phyloP scores from a whole-genome alignment of 1,284 basidiomycete species.

The Tylopilus sp. region DNA sequence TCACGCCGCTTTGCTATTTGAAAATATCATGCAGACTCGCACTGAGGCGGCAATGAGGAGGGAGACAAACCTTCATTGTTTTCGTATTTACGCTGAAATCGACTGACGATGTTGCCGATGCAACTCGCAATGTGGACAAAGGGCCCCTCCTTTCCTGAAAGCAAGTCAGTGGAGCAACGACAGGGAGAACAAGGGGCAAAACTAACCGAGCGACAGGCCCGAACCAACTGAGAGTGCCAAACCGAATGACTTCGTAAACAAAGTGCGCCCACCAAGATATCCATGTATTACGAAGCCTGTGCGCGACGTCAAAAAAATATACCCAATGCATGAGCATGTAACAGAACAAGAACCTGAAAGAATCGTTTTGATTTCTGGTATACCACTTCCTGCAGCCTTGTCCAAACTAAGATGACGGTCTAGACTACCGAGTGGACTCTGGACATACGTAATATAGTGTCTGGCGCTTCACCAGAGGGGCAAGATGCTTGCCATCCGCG shows the following conservation, averaged over 20 bases:
- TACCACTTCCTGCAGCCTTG: conserved; percentile 90
- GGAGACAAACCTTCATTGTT: conserved; percentile 74
- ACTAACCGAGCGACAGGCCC: conserved; percentile 74
- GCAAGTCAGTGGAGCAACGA: conserved; percentile 3
- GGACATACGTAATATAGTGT: conserved; percentile 75
- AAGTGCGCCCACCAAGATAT: conserved; percentile 85
- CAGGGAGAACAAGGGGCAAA: conserved; percentile 5
- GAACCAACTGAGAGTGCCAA: conserved; percentile 88
- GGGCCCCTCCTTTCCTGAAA: conserved; percentile 81
- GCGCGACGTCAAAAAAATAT: conserved; percentile 1
- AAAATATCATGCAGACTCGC: neutral
- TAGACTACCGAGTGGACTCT: conserved; percentile 9
- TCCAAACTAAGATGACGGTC: conserved; percentile 14
- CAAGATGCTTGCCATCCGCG: conserved; percentile 24
- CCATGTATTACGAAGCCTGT: conserved; percentile 96
- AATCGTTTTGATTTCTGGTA: conserved; percentile 96
- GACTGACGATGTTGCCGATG: conserved; percentile 90
- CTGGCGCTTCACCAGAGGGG: conserved; percentile 49
- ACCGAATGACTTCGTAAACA: conserved; percentile 90
- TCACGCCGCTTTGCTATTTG: conserved; percentile 79
- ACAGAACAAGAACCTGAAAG: conserved; percentile 59
- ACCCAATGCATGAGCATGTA: neutral
- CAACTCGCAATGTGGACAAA: conserved; percentile 96
- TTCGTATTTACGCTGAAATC: conserved; percentile 85
- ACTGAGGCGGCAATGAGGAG: neutral